Evolutionary conservation across 1,139 yeast genomes (phyloP), one percentile per base, ranked within the genome.

Genomic region (Hyphopichia wangnamkhiaoensis): DNA sequence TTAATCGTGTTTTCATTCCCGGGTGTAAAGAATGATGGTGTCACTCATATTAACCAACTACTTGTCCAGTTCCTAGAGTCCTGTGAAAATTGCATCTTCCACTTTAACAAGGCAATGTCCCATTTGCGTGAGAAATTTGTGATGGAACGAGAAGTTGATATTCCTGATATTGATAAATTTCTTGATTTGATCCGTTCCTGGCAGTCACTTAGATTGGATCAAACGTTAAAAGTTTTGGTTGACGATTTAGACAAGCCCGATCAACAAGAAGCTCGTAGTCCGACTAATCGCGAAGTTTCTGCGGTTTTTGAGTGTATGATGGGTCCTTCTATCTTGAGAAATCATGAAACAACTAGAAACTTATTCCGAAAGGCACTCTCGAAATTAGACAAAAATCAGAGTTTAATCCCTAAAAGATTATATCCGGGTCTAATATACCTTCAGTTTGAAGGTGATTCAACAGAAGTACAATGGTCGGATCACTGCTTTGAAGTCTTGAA

Each of bases 1-100:
- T 56, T 84, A 40, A 76, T 84, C 15, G 63, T 82, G 40, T 82
- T 82, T 53, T 80, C 87, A 8, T 80, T 82, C 49, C 74, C 75
- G 20, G 38, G 38, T 14, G 19, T 24, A 14, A 72, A 70, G 30
- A 70, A 69, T 37, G 65, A 66, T 10, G 68, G 74, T 20, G 59
- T 74, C 12, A 54, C 53, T 18, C 68, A 74, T 65, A 63, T 76
- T 40, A 73, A 74, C 44, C 62, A 66, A 3, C 52, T 56, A 5
- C 64, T 79, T 40, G 61, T 65, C 3, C 52, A 56, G 1, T 61
- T 72, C 31, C 57, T 84, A 17, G 54, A 62, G 24, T 43, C 51
- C 2, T 84, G 93, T 58, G 61, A 69, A 3, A 58, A 68, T 5
- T 85, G 93, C 58, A 59, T 79, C 5, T 44, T 63, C 17, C 60